These are phyloP conservation scores for Colletotrichum sp. DNA, from an alignment of 2,329 filamentous ascomycete genomes.

Conservation along the genomic window DNA sequence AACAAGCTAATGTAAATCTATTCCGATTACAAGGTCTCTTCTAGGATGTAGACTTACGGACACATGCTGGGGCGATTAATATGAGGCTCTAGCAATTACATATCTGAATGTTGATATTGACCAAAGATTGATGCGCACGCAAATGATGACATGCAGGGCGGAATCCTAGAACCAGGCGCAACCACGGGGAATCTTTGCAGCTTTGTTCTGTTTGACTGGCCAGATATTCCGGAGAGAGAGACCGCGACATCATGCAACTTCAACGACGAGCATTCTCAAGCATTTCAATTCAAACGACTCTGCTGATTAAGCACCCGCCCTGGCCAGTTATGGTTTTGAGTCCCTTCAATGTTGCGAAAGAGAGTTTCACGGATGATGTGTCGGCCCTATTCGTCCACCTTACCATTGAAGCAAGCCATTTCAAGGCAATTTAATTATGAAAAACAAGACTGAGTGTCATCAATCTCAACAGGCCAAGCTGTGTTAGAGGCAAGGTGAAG, in stretches of 20 bases:
- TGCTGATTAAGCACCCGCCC: neutral
- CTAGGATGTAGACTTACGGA: rapidly evolving
- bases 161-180: neutral
- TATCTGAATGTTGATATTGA: neutral
- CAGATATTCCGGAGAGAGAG: neutral
- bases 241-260: neutral
- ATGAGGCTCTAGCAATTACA: neutral
- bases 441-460: neutral
- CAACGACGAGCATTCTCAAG: rapidly evolving
- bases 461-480: neutral
- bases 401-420: neutral
- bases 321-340: neutral
- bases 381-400: neutral
- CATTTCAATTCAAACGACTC: neutral
- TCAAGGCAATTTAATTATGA: neutral
- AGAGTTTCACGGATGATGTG: neutral
- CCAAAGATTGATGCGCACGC: rapidly evolving
- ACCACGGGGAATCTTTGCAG: neutral
- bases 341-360: neutral
- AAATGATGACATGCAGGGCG: neutral
- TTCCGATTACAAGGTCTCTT: neutral
- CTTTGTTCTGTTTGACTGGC: neutral
- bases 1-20: neutral
- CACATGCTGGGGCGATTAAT: rapidly evolving
- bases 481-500: neutral